Conservation (phyloP, 2,329 filamentous ascomycete genomes). For the Fusarium sp. region DNA sequence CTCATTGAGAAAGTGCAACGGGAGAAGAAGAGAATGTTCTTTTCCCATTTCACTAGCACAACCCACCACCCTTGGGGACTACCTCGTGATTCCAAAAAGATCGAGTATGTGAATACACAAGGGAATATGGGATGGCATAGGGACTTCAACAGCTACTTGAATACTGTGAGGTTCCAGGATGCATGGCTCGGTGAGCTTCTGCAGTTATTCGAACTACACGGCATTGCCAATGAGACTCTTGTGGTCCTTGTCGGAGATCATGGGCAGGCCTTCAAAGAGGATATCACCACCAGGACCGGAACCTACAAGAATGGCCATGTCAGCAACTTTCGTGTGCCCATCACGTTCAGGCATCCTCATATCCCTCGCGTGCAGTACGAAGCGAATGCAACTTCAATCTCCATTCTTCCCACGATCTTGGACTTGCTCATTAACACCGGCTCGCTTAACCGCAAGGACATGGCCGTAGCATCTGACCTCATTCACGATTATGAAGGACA, state of each 20-base stretch:
- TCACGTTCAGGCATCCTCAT: slow-evolving; percentile 46
- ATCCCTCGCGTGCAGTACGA: slow-evolving; percentile 45
- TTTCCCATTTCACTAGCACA: slow-evolving; percentile 50
- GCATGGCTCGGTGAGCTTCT: slow-evolving; percentile 46
- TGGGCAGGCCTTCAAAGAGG: slow-evolving; percentile 47
- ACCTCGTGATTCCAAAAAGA: slow-evolving; percentile 24
- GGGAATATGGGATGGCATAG: slow-evolving; percentile 40
- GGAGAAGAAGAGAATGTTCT: slow-evolving; percentile 46
- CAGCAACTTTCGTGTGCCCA: slow-evolving; percentile 45
- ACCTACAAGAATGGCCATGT: slow-evolving; percentile 47
- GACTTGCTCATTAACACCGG: slow-evolving; percentile 47
- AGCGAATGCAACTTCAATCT: slow-evolving; percentile 44
- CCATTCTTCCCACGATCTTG: slow-evolving; percentile 48
- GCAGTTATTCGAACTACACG: slow-evolving; percentile 43
- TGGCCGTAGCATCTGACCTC: slow-evolving; percentile 41
- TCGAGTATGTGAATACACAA: slow-evolving; percentile 22
- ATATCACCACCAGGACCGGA: slow-evolving; percentile 37
- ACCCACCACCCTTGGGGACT: slow-evolving; percentile 46
- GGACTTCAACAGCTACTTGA: slow-evolving; percentile 47
- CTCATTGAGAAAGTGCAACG: slow-evolving; percentile 42
- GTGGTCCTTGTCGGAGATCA: slow-evolving; percentile 48
- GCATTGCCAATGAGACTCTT: slow-evolving; percentile 47
- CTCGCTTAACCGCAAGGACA: slow-evolving; percentile 43
- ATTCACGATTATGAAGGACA: slow-evolving; percentile 47
- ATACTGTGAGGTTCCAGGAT: slow-evolving; percentile 46